Evolutionary conservation across 768 basidiomycete species (phyloP).

Genomic region (Tricholoma bakamatsutake): DNA sequence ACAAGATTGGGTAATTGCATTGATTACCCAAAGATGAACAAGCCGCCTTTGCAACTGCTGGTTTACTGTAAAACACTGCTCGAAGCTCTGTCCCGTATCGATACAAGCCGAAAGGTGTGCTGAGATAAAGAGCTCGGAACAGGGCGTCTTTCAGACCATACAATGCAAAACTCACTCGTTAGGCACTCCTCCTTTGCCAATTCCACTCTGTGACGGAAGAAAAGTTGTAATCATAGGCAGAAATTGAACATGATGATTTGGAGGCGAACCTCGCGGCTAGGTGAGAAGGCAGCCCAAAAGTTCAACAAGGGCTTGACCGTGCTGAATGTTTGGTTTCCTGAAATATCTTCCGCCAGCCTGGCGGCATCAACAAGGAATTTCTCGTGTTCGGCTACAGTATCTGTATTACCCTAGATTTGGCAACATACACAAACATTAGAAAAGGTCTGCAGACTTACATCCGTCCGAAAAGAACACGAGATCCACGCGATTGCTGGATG

Average conservation of each 20-base stretch:
- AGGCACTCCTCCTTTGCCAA: constrained; percentile 60
- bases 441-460: constrained; percentile 41
- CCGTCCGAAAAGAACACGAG: constrained; percentile 77
- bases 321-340: constrained; percentile 70
- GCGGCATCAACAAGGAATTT: constrained; percentile 65
- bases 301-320: constrained; percentile 72
- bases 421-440: neutral
- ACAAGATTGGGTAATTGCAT: constrained; percentile 71
- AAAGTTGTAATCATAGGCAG: neutral
- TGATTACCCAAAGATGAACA: constrained; percentile 56
- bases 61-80: constrained; percentile 64
- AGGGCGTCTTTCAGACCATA: neutral
- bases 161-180: constrained; percentile 47
- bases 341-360: constrained; percentile 63
- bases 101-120: constrained; percentile 72
- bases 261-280: constrained; percentile 58
- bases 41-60: constrained; percentile 61
- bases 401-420: constrained; percentile 27
- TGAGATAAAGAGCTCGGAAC: constrained; percentile 20
- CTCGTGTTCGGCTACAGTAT: constrained; percentile 45
- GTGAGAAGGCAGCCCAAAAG: constrained; percentile 76
- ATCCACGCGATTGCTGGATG: constrained; percentile 61
- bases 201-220: constrained; percentile 47
- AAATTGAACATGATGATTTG: neutral
- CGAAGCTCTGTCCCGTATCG: constrained; percentile 74